Percentiles rank a stretch among this genome's conserved stretches.
Conservation (phyloP, 441 rosid species). For the Breynia disticha region DNA sequence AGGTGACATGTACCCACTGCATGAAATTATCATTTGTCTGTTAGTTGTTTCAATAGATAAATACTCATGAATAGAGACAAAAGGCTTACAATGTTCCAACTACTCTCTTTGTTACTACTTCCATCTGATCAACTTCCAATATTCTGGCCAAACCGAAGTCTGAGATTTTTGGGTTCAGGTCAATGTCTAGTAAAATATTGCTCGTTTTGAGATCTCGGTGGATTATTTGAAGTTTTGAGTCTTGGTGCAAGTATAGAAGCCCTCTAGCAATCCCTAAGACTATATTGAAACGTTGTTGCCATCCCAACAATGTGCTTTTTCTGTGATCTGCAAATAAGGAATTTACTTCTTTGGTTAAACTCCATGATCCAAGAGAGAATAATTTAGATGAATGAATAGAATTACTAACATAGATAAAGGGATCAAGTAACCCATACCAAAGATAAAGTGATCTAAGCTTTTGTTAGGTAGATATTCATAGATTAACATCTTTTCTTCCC, state of each 20-base stretch:
- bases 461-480: conserved; percentile 33
- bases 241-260: conserved; percentile 47
- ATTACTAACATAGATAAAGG: too few species aligned
- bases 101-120: conserved; percentile 34
- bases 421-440: conserved; percentile 18
- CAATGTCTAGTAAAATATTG: conserved; percentile 39
- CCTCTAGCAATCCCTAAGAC: conserved; percentile 48
- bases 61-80: neutral
- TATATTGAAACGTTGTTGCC: conserved; percentile 36
- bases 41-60: neutral
- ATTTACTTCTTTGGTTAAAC: too few species aligned
- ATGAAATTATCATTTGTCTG: neutral
- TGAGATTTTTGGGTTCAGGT: conserved; percentile 46
- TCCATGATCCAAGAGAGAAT: neutral
- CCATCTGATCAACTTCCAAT: conserved; percentile 37
- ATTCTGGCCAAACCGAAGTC: conserved; percentile 66
- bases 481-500: conserved; percentile 32
- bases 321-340: conserved; percentile 18
- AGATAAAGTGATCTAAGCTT: conserved; percentile 34
- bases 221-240: conserved; percentile 44
- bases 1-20: conserved; percentile 59
- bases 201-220: conserved; percentile 58
- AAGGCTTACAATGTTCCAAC: conserved; percentile 50
- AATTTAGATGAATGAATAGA: neutral
- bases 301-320: conserved; percentile 19